A percentile compares a stretch with the other conserved stretches of the same genome.
phyloP scores from a whole-genome alignment of 305 asterid genomes.

The Petunia hybrid region DNA sequence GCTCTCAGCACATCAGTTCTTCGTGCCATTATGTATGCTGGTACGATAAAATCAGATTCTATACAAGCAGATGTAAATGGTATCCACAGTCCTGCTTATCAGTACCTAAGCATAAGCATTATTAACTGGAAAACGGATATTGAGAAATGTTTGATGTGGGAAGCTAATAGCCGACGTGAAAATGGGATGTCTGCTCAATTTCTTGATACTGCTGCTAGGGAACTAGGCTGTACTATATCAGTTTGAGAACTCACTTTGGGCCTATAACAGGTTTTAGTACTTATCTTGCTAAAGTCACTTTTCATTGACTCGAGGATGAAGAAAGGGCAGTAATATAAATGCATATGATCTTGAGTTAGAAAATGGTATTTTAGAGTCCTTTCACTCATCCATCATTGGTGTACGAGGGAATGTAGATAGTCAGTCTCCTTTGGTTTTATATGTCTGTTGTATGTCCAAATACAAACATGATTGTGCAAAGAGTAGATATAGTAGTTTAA shows the following conservation, averaged over 20 bases:
- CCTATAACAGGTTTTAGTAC: constrained; percentile 14
- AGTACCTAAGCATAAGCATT: constrained; percentile 53
- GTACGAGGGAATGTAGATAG: constrained; percentile 28
- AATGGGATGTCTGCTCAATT: constrained; percentile 76
- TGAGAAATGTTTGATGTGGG: constrained; percentile 87
- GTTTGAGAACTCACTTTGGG: constrained; percentile 34
- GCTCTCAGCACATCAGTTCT: constrained; percentile 96
- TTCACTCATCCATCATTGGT: not conserved
- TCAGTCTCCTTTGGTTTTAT: not conserved
- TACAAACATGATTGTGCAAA: constrained; percentile 21
- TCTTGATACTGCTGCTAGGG: constrained; percentile 84
- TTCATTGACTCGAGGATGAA: not conserved
- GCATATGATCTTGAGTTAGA: not conserved
- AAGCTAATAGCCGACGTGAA: constrained; percentile 84
- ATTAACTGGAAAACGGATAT: constrained; percentile 77
- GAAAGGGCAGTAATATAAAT: not conserved
- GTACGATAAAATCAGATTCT: constrained; percentile 53
- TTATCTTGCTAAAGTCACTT: constrained; percentile 16
- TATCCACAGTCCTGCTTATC: constrained; percentile 54
- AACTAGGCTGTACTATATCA: constrained; percentile 75
- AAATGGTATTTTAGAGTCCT: constrained; percentile 24
- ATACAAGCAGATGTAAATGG: constrained; percentile 50
- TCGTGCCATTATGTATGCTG: constrained; percentile 74
- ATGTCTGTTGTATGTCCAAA: constrained; percentile 19
- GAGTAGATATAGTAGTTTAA: constrained; percentile 17